Percentiles rank a stretch among this genome's conserved stretches.
Conservation (phyloP, 768 basidiomycete species). For the Termitomyces sp. region DNA sequence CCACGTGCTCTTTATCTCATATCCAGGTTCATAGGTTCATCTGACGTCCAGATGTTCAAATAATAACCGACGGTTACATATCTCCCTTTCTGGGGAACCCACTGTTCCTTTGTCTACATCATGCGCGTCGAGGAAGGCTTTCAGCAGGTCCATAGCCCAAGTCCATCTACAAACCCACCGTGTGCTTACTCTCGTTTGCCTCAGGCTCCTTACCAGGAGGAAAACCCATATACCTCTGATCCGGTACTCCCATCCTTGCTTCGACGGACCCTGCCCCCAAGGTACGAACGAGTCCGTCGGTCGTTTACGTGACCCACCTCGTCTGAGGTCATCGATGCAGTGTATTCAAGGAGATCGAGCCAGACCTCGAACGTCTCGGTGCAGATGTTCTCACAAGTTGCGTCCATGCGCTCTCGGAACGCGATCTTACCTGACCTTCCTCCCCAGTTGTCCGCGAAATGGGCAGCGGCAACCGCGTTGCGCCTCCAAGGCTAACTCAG, state of each 20-base stretch:
- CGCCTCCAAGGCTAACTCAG: constrained; percentile 53
- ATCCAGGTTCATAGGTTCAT: background rate
- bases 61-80: background rate
- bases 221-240: constrained; percentile 59
- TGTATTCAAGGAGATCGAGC: constrained; percentile 42
- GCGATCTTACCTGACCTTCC: background rate
- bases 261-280: constrained; percentile 48
- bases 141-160: constrained; percentile 38
- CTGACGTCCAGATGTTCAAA: background rate
- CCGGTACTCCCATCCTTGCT: constrained; percentile 57
- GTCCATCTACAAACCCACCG: background rate
- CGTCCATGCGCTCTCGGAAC: constrained; percentile 12
- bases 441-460: constrained; percentile 49
- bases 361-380: constrained; percentile 59
- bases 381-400: constrained; percentile 47
- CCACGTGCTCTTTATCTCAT: background rate
- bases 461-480: constrained; percentile 34
- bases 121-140: constrained; percentile 71
- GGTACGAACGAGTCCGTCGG: constrained; percentile 21
- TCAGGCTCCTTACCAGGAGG: constrained; percentile 49
- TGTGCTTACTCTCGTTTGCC: background rate
- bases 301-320: background rate
- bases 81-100: background rate
- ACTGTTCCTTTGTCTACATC: background rate
- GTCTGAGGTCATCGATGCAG: constrained; percentile 22